Conservation (phyloP, 805 yeast species). For the Candida xyloterini region DNA sequence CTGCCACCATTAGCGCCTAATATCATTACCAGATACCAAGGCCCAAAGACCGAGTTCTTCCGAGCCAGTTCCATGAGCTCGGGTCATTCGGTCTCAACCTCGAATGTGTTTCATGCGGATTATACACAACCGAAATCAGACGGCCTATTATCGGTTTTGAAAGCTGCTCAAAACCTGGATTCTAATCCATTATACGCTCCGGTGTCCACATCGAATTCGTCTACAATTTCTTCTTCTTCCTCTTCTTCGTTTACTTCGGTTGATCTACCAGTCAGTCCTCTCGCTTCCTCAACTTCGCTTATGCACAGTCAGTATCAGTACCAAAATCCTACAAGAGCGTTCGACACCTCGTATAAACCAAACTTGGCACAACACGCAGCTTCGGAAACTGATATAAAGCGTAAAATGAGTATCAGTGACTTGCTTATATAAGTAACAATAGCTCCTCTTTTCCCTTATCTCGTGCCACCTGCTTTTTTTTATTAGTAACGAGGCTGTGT, state of each 20-base stretch:
- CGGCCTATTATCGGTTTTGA: constrained; percentile 25
- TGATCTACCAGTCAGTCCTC: constrained; percentile 8
- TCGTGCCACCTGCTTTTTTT: not conserved
- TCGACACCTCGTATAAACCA: constrained; percentile 7
- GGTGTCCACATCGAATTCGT: constrained; percentile 5
- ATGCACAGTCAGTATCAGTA: constrained; percentile 7
- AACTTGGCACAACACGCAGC: constrained; percentile 3
- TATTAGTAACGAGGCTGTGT: not conserved
- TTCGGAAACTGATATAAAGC: constrained; percentile 17
- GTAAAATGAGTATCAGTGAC: constrained; percentile 26
- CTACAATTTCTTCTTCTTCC: constrained; percentile 7
- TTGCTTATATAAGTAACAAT: constrained; percentile 11
- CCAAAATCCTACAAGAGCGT: constrained; percentile 11
- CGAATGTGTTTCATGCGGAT: not conserved
- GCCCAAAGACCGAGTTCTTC: constrained; percentile 4
- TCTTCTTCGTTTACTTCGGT: constrained; percentile 8
- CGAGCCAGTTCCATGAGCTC: not conserved
- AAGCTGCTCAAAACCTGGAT: constrained; percentile 26
- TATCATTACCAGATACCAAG: constrained; percentile 13
- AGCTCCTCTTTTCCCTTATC: not conserved
- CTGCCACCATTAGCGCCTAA: constrained; percentile 19
- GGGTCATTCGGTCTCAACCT: constrained; percentile 1
- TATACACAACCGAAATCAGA: constrained; percentile 14
- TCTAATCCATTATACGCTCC: constrained; percentile 5
- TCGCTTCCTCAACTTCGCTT: constrained; percentile 10